Base-by-base conservation (phyloP, 1,139 yeast genomes). In the Pichia sp. region DNA sequence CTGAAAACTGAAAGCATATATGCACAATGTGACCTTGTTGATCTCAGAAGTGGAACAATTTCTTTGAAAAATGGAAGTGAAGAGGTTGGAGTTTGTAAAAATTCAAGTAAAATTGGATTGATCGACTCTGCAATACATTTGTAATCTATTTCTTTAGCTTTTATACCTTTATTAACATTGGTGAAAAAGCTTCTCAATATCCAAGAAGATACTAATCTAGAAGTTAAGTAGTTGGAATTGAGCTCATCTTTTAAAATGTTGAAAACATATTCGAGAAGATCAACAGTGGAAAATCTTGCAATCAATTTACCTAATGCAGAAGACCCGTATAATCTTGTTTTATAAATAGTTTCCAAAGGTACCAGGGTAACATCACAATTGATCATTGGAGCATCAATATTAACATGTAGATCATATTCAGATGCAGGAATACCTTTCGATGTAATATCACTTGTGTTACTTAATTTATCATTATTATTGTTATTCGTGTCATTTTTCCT, bases 371-470 rank as follows among this genome's bases (percentile, higher is more conserved):
- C 84, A 63, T 93, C 99, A 52, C 98, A 98, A 40, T 79, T 75
- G 46, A 84, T 76, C 62, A 93, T 82, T 4, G 98, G 96, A 2
- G 95, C 82, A 62, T 93, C 99, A 44, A 93, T 89, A 56, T 91
- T 88, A 35, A 89, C 77, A 47, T 69, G 69, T 46, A 76, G 67
- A 43, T 80, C 85, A 39, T 69, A 74, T 36, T 68, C 71, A 1
- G 84, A 77, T n/a, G 69, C 64, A 25, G 78, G 83, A 11, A 72
- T 65, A 20, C 63, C 63, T 11, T 43, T 48, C 10, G 48, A 34
- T 2, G 21, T 34, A 4, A 18, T 21, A 15, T 19, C 25, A 31
- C 12, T 18, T 12, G 25, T 14, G n/a, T n/a, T n/a, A n/a, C n/a
- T n/a, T n/a, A n/a, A 26, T 6, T 8, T 2, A 8, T 17, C 42